A percentile compares a stretch with the other conserved stretches of the same genome.
These are phyloP conservation scores for Boletus subcaerulescens DNA, from an alignment of 768 basidiomycete genomes.

Conservation along the genomic window DNA sequence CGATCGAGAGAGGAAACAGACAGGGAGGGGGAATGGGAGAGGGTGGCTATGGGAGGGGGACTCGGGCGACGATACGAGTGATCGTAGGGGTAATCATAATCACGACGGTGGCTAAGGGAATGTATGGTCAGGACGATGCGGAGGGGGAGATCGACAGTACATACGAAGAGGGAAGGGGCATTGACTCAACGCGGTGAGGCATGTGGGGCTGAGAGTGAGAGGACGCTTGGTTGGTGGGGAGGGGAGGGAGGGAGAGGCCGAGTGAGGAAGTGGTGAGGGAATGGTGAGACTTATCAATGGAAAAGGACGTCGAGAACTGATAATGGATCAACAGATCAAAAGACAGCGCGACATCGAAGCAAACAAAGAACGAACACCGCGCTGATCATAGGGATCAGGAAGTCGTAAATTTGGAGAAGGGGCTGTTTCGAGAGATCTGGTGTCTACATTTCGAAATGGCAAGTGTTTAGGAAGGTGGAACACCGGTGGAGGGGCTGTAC, in stretches of 20 bases:
- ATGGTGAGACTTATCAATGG: conserved; percentile 37
- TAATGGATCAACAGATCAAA: conserved; percentile 39
- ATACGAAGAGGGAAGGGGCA: conserved; percentile 33
- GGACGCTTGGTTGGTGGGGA: conserved; percentile 11
- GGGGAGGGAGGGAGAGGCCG: conserved; percentile 14
- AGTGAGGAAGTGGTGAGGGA: conserved; percentile 23
- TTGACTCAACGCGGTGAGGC: conserved; percentile 51
- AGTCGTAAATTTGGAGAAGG: conserved; percentile 32
- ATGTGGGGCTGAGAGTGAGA: conserved; percentile 32
- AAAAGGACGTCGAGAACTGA: conserved; percentile 37
- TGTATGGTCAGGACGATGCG: conserved; percentile 32
- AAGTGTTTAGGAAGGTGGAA: conserved; percentile 27
- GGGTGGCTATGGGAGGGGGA: conserved; percentile 48
- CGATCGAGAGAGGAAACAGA: conserved; percentile 60
- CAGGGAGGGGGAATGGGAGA: conserved; percentile 58
- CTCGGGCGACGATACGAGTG: conserved; percentile 39
- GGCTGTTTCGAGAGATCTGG: conserved; percentile 34
- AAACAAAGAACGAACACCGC: conserved; percentile 36
- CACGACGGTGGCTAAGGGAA: conserved; percentile 32
- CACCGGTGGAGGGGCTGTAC: conserved; percentile 21
- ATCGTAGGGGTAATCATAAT: conserved; percentile 43
- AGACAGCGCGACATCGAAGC: conserved; percentile 33
- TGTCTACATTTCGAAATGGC: conserved; percentile 30
- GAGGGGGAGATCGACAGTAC: conserved; percentile 25
- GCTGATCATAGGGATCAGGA: conserved; percentile 33